Base-by-base conservation (phyloP, 768 basidiomycete species). In the Boletus pseudopeckii region DNA sequence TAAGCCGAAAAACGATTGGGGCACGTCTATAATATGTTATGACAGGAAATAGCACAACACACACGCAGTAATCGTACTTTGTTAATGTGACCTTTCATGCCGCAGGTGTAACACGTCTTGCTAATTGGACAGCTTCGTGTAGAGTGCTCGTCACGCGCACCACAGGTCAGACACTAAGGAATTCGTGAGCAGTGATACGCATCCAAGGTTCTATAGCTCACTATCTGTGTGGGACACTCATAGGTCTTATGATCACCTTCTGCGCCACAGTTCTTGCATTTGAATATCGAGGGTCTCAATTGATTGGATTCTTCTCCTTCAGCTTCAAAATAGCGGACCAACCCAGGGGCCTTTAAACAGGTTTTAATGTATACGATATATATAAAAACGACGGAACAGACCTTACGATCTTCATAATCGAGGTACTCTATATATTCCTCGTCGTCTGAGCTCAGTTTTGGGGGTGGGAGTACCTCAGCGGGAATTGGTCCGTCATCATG, bases 31-130 rank as follows among this genome's bases (percentile, higher is more conserved):
- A 44, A 46, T 8, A 41, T 10, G 42, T 49, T 43, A 54, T 41
- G 18, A 56, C 37, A 40, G 34, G 34, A 40, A 40, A 34, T 38
- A 28, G 24, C 38, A 37, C 15, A 45, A 33, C 10, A 17, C 4
- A 44, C 30, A 39, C 24, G 13, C 0, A 24, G 10, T 26, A 17
- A 22, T 33, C 49, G 45, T 59, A 88, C 90, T 52, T 73, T 77
- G 58, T 79, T 88, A 50, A 90, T 80, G 63, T 91, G 90, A 2
- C 90, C 90, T 65, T 87, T 88, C 87, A 90, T 89, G 15, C 87
- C 87, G 60, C 90, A 92, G 4, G 75, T 79, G 62, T 82, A 92
- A 63, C 90, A 92, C 0, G 80, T 83, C 69, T 91, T 91, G 70
- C 82, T 84, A 55, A 90, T 86, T 3, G 90, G 88, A 70, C 90